Percentiles rank a stretch among this genome's conserved stretches.
Conservation (phyloP, 2,329 filamentous ascomycete species). For the Talaromyces amestolkiae region DNA sequence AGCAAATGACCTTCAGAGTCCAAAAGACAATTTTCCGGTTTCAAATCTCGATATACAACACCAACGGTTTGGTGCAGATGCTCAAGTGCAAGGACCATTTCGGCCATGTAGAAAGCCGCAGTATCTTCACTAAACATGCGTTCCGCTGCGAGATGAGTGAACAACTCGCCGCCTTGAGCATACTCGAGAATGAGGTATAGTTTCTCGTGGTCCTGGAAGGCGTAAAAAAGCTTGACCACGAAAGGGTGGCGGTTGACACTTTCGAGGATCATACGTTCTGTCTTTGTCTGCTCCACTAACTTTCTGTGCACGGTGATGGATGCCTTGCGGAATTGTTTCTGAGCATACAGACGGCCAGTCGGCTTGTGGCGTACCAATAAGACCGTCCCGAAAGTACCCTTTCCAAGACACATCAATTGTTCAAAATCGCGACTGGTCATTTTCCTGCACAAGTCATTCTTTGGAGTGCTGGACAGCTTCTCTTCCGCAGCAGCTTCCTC, state of each 20-base stretch:
- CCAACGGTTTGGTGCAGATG: slow-evolving; percentile 90
- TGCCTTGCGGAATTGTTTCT: slow-evolving; percentile 98
- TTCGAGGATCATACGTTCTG: slow-evolving; percentile 90
- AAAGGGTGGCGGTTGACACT: slow-evolving; percentile 96
- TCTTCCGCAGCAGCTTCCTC: slow-evolving; percentile 45
- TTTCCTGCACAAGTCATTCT: slow-evolving; percentile 63
- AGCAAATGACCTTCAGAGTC: slow-evolving; percentile 89
- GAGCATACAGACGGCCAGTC: slow-evolving; percentile 87
- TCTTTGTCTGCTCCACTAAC: slow-evolving; percentile 94
- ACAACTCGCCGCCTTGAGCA: slow-evolving; percentile 92
- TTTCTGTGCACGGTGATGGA: slow-evolving; percentile 94
- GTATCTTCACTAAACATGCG: slow-evolving; percentile 91
- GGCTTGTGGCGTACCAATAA: slow-evolving; percentile 84
- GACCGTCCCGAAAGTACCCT: slow-evolving; percentile 94
- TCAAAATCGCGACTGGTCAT: slow-evolving; percentile 92
- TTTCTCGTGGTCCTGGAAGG: slow-evolving; percentile 97
- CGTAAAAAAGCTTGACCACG: slow-evolving; percentile 96
- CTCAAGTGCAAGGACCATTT: slow-evolving; percentile 91
- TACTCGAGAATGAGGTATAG: slow-evolving; percentile 97
- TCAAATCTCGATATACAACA: slow-evolving; percentile 93
- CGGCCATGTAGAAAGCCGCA: slow-evolving; percentile 96
- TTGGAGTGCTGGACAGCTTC: slow-evolving; percentile 46
- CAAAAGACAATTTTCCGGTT: slow-evolving; percentile 94
- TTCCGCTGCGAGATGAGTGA: slow-evolving; percentile 89
- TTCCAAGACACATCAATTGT: slow-evolving; percentile 85